These are phyloP conservation scores for Trametes coccinea DNA, from an alignment of 768 basidiomycete genomes.

Conservation along the genomic window DNA sequence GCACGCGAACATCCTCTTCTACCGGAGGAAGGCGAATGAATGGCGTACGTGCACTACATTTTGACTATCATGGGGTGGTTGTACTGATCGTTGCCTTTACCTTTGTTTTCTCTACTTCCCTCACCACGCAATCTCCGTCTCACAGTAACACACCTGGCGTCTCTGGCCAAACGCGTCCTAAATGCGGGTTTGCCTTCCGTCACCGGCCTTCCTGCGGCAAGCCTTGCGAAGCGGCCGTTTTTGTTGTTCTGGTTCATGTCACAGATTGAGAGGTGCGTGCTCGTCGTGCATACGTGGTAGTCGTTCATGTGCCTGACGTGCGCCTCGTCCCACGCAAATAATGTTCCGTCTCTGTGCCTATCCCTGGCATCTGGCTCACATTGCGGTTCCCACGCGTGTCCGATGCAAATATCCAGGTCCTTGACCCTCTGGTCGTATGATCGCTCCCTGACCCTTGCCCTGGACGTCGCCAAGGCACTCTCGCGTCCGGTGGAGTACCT, in stretches of 20 bases:
- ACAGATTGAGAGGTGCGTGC: slow-evolving; percentile 56
- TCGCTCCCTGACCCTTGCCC: slow-evolving; percentile 53
- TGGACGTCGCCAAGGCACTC: slow-evolving; percentile 64
- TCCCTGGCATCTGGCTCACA: slow-evolving; percentile 2
- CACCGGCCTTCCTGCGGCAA: slow-evolving; percentile 50
- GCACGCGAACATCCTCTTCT: slow-evolving; percentile 27
- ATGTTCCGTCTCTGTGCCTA: slow-evolving; percentile 12
- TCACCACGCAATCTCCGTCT: neutral
- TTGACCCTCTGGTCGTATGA: slow-evolving; percentile 64
- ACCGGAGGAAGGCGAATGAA: slow-evolving; percentile 33
- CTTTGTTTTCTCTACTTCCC: neutral
- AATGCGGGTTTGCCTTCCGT: slow-evolving; percentile 53
- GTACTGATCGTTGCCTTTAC: neutral
- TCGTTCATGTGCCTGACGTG: slow-evolving; percentile 14
- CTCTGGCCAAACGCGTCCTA: slow-evolving; percentile 60
- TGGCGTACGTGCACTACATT: slow-evolving; percentile 28
- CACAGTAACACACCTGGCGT: slow-evolving; percentile 61
- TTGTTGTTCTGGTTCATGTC: slow-evolving; percentile 78
- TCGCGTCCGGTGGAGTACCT: slow-evolving; percentile 62
- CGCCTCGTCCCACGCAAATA: neutral
- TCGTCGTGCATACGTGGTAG: neutral
- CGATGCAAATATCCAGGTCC: slow-evolving; percentile 38
- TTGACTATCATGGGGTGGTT: neutral
- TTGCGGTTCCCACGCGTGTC: slow-evolving; percentile 14
- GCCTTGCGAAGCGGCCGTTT: slow-evolving; percentile 60